phyloP scores from a whole-genome alignment of 768 basidiomycete species.

The Gautieria morchelliformis region DNA sequence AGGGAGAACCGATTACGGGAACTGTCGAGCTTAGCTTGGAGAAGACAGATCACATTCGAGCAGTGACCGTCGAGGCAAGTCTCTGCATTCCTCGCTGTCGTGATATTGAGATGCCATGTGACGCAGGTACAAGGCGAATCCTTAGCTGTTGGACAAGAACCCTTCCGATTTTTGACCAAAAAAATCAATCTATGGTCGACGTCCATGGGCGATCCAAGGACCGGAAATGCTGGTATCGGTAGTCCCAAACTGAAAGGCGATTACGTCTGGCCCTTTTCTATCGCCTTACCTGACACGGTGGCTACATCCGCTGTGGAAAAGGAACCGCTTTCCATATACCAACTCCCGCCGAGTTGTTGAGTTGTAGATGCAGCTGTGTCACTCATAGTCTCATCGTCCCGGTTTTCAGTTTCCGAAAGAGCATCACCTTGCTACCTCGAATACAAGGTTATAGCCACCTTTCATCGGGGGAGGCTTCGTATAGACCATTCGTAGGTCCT shows the following conservation, averaged over 20 bases:
- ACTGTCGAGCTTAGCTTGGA: constrained; percentile 40
- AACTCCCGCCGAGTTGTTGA: constrained; percentile 37
- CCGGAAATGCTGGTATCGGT: constrained; percentile 14
- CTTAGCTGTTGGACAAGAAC: constrained; percentile 48
- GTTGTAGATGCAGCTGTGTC: neutral
- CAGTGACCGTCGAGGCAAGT: constrained; percentile 37
- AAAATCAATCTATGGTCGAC: constrained; percentile 1
- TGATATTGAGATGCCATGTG: neutral
- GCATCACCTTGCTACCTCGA: constrained; percentile 48
- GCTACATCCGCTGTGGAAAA: constrained; percentile 25
- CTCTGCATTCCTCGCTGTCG: neutral
- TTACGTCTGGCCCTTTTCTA: constrained; percentile 38
- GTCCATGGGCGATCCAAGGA: neutral
- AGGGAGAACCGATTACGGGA: constrained; percentile 41
- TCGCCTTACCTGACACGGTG: constrained; percentile 36
- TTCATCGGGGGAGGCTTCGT: constrained; percentile 39
- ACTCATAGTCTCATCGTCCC: neutral
- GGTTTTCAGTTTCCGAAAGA: constrained; percentile 32
- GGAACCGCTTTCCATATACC: constrained; percentile 26
- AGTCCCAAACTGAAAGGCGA: constrained; percentile 34
- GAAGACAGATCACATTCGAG: constrained; percentile 40
- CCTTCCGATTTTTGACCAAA: constrained; percentile 32
- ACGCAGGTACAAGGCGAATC: constrained; percentile 36
- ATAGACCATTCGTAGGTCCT: constrained; percentile 38
- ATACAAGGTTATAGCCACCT: constrained; percentile 40